Conservation (phyloP, 1,284 basidiomycete genomes). For the Boletus hoseneyae region DNA sequence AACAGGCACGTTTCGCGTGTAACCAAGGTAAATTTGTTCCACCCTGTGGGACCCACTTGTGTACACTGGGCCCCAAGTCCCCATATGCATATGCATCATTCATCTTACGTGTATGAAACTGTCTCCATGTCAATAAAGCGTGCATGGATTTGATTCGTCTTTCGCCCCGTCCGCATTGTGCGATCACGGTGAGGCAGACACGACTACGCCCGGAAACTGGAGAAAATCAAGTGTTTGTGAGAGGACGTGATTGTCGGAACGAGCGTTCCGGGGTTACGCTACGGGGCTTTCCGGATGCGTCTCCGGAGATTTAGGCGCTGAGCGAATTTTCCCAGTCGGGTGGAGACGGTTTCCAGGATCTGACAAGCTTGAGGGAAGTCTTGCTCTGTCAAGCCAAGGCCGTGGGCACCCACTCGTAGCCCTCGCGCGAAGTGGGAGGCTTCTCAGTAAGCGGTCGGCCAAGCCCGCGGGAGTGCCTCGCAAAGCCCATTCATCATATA, state of each 20-base stretch:
- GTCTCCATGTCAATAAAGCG: constrained; percentile 20
- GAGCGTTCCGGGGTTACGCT: constrained; percentile 8
- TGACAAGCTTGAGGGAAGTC: constrained; percentile 6
- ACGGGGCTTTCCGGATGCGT: constrained; percentile 6
- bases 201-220: background rate
- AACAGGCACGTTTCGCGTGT: background rate
- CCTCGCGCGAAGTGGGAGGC: constrained; percentile 24
- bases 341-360: constrained; percentile 12
- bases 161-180: constrained; percentile 10
- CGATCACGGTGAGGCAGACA: constrained; percentile 16
- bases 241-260: constrained; percentile 15
- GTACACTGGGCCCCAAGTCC: too few species aligned
- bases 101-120: constrained; percentile 6
- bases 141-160: background rate
- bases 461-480: constrained; percentile 21
- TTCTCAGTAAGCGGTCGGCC: constrained; percentile 8
- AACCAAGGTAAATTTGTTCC: background rate
- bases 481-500: constrained; percentile 4
- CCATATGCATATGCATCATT: background rate
- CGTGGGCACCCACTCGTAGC: constrained; percentile 13
- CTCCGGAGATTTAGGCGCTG: constrained; percentile 23
- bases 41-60: background rate
- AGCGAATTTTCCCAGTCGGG: constrained; percentile 3
- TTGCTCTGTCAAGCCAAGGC: constrained; percentile 11
- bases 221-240: background rate